phyloP scores from a whole-genome alignment of 2,329 filamentous ascomycete species.

The Aspergillus glaucus region DNA sequence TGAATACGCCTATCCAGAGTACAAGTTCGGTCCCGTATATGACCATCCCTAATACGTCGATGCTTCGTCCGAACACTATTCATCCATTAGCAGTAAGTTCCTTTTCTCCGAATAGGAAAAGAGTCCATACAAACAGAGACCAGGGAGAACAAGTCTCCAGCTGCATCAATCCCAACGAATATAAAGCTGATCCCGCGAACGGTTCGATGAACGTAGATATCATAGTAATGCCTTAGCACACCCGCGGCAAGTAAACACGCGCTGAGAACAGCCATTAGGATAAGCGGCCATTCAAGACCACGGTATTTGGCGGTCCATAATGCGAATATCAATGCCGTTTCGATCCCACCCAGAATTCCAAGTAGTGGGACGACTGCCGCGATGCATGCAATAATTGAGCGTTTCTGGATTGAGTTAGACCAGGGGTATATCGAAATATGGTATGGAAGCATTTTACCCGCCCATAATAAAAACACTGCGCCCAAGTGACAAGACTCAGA shows the following conservation, averaged over 20 bases:
- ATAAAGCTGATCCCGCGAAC: conserved; percentile 66
- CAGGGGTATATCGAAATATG: background rate
- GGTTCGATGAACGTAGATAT: conserved; percentile 60
- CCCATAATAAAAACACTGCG: conserved; percentile 52
- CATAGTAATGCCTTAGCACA: conserved; percentile 62
- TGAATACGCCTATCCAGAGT: conserved; percentile 62
- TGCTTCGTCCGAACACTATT: conserved; percentile 16
- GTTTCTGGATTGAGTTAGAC: conserved; percentile 32
- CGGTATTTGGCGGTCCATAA: conserved; percentile 42
- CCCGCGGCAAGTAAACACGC: conserved; percentile 59
- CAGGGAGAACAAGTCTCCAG: conserved; percentile 62
- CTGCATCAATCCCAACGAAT: conserved; percentile 64
- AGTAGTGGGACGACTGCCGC: conserved; percentile 48
- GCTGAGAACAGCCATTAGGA: conserved; percentile 60
- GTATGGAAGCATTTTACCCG: conserved; percentile 13
- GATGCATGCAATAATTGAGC: conserved; percentile 46
- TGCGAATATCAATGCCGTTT: conserved; percentile 55
- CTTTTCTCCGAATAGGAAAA: conserved; percentile 17
- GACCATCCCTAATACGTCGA: conserved; percentile 56
- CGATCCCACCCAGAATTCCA: conserved; percentile 52
- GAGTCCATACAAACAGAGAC: conserved; percentile 47
- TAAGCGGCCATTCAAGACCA: conserved; percentile 55
- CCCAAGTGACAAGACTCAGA: conserved; percentile 49
- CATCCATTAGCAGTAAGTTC: background rate
- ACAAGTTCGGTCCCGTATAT: conserved; percentile 62